Evolutionary conservation across 352 stramenopile species (phyloP).

Genomic region (Phytophthora cajani): DNA sequence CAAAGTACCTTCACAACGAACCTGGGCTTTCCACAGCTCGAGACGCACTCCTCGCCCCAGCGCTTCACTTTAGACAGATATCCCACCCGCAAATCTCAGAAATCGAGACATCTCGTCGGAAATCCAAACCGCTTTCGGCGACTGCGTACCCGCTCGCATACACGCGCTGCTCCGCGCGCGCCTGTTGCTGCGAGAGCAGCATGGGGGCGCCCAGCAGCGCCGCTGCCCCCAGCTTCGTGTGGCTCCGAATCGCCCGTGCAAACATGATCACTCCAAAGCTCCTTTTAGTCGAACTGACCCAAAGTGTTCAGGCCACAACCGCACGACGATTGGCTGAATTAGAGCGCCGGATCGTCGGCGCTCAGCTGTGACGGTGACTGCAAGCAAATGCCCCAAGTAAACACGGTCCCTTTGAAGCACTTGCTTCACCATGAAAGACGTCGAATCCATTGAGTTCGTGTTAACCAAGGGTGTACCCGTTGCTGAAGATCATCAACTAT

Average conservation of each 20-base stretch:
- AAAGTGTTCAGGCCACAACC: conserved; percentile 16
- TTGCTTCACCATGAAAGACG: too few species aligned
- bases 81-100: conserved; percentile 12
- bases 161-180: conserved; percentile 61
- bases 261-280: conserved; percentile 41
- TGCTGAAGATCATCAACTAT: too few species aligned
- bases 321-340: conserved; percentile 28
- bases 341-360: not conserved
- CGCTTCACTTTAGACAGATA: conserved; percentile 58
- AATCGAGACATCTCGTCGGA: conserved; percentile 1
- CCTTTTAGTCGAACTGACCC: conserved; percentile 16
- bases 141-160: conserved; percentile 69
- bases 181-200: conserved; percentile 33
- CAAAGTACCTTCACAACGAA: conserved; percentile 15
- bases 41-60: conserved; percentile 80
- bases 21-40: conserved; percentile 89
- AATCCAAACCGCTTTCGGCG: not conserved
- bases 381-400: too few species aligned
- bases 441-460: too few species aligned
- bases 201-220: conserved; percentile 46
- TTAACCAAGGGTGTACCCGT: too few species aligned
- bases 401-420: too few species aligned
- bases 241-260: conserved; percentile 40
- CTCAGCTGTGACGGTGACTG: not conserved
- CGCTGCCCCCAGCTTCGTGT: conserved; percentile 44